These are phyloP conservation scores for Hypoxylon intermedium DNA, from an alignment of 495 filamentous ascomycete species.

Conservation along the genomic window DNA sequence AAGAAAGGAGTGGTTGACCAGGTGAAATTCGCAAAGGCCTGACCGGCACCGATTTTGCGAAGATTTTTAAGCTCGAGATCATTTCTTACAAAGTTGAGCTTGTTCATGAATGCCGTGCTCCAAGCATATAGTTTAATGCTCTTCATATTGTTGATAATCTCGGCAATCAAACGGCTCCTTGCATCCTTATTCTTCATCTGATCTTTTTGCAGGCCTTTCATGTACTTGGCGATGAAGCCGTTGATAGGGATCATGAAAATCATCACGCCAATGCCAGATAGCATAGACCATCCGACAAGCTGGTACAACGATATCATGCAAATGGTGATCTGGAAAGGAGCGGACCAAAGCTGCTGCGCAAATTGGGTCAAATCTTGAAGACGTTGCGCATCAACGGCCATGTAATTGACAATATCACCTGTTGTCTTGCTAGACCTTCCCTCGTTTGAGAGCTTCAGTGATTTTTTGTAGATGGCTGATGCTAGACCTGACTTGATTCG, in stretches of 20 bases:
- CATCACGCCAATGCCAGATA: constrained; percentile 97
- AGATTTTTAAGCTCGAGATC: constrained; percentile 94
- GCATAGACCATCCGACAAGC: constrained; percentile 89
- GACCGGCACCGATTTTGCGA: constrained; percentile 91
- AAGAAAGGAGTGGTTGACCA: constrained; percentile 99
- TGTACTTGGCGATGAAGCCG: constrained; percentile 86
- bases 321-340: constrained; percentile 92
- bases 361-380: constrained; percentile 95
- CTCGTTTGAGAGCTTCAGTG: constrained; percentile 89
- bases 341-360: constrained; percentile 92
- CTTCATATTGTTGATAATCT: constrained; percentile 99
- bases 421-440: constrained; percentile 89
- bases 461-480: constrained; percentile 90
- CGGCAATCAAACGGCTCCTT: constrained; percentile 89
- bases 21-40: constrained; percentile 94
- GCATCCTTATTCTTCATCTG: constrained; percentile 99
- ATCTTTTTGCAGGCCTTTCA: constrained; percentile 91
- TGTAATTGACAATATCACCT: constrained; percentile 98
- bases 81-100: constrained; percentile 92
- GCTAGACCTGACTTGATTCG: constrained; percentile 89
- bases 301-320: constrained; percentile 97
- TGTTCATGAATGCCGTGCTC: constrained; percentile 96
- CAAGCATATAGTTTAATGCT: constrained; percentile 99
- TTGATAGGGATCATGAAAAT: constrained; percentile 97
- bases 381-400: constrained; percentile 96